Conservation (phyloP, 2,329 filamentous ascomycete genomes). For the Hymenotorrendiella dingleyae region DNA sequence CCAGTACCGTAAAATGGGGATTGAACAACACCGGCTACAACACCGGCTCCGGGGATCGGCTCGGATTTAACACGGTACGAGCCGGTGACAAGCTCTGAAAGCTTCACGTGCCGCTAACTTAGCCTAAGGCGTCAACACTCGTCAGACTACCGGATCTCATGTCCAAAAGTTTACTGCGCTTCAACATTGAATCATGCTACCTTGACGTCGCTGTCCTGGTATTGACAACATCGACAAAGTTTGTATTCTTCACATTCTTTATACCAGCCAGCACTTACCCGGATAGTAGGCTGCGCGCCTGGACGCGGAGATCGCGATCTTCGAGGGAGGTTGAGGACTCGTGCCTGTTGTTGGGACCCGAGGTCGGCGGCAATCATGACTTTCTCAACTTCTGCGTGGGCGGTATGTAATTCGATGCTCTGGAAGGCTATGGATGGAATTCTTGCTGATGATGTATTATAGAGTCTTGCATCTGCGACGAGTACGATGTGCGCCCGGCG, state of each 20-base stretch:
- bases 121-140: no score
- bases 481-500: constrained; percentile 33
- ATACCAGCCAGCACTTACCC: constrained; percentile 1
- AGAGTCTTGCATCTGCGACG: constrained; percentile 35
- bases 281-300: background rate
- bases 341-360: background rate
- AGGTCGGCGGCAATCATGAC: background rate
- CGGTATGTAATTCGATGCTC: constrained; percentile 15
- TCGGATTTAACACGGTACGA: no score
- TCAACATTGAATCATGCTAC: constrained; percentile 3
- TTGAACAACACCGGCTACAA: no score
- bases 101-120: no score
- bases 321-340: background rate
- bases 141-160: no score
- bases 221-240: constrained; percentile 5
- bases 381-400: constrained; percentile 19
- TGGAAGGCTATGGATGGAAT: background rate
- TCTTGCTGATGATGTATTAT: constrained; percentile 31
- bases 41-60: no score
- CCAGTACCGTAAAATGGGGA: no score
- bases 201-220: background rate
- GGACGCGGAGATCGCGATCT: background rate
- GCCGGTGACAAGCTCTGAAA: no score
- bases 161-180: no score
- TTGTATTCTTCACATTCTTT: constrained; percentile 4